Base-by-base conservation (phyloP, 352 stramenopile species). In the Pythium phragmitis region DNA sequence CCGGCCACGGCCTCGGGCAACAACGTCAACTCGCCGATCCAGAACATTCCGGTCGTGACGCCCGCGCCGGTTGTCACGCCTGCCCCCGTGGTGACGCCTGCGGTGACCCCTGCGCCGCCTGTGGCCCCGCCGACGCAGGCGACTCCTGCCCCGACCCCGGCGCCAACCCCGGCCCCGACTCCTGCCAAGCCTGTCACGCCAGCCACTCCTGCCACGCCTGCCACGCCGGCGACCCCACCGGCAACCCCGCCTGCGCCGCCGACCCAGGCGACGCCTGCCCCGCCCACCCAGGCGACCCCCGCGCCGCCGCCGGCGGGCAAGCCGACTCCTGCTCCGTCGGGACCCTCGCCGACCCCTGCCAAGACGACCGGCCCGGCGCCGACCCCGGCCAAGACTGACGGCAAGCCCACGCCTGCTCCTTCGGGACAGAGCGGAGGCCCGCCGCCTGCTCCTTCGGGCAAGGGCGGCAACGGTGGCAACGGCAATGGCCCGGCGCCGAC, bases 21-120 rank as follows among this genome's bases (percentile, higher is more conserved):
- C 36, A 52, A 34, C 48, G 7, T 39, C 1, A 60, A 60, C 59
- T 54, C 17, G 34, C 59, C 59, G 1, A 60, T 53, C 49, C 43
- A 67, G 52, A 57, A 51, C n/a, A 28, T 50, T 4, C 50, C 60
- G 30, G 30, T 47, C 26, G 54, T 65, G 19, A 69, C 60, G 19
- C 51, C 58, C 19, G 65, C 47, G 17, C 48, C 58, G 4, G 34
- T 43, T 16, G 52, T 63, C 14, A 68, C 59, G 28, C 50, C 60
- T 28, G 19, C 36, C 19, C 19, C 39, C 48, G 30, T 34, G 7
- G 30, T 11, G 37, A 69, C 74, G n/a, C 67, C 69, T 21, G 52
- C 57, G 36, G 19, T 19, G 47, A 37, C 34, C 34, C n/a, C 52
- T 1, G 34, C 19, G 21, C 34, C n/a, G n/a, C 48, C 57, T 30